A percentile compares a stretch with the other conserved stretches of the same genome.
phyloP scores from a whole-genome alignment of 2,329 filamentous ascomycete genomes.

The Erysiphe pulchra region DNA sequence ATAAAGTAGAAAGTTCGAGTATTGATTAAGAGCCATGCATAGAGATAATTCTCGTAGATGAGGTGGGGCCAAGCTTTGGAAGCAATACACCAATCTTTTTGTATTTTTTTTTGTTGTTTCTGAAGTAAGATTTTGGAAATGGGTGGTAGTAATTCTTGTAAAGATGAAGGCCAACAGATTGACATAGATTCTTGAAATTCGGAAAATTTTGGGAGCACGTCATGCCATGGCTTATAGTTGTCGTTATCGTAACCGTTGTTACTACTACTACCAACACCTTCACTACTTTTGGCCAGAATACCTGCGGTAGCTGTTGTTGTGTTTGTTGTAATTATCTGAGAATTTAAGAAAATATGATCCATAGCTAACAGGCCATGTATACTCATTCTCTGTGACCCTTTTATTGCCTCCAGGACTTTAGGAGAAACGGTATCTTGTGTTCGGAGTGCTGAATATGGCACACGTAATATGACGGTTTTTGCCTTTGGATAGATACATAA shows the following conservation, averaged over 20 bases:
- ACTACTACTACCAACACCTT: too few relatives aligned
- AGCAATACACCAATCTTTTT: conserved; percentile 22
- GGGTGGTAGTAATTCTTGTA: conserved; percentile 21
- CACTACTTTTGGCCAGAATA: too few relatives aligned
- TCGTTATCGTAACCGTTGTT: background rate
- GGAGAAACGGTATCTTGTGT: conserved; percentile 33
- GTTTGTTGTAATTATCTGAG: background rate
- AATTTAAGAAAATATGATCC: conserved; percentile 27
- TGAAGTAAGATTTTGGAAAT: conserved; percentile 20
- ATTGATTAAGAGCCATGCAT: conserved; percentile 33
- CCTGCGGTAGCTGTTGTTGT: too few relatives aligned
- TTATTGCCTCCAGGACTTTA: conserved; percentile 25
- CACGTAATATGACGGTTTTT: conserved; percentile 33
- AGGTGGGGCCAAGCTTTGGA: conserved; percentile 17
- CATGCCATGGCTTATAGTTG: conserved; percentile 28
- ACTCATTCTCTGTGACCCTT: conserved; percentile 18
- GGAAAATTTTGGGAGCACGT: conserved; percentile 34
- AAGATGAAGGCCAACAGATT: conserved; percentile 22
- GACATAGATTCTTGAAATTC: conserved; percentile 35
- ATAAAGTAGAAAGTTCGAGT: conserved; percentile 35
- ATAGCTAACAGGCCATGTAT: conserved; percentile 52
- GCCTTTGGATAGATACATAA: conserved; percentile 16
- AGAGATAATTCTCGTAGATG: conserved; percentile 18
- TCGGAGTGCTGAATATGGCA: conserved; percentile 37
- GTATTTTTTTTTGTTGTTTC: conserved; percentile 27